These are phyloP conservation scores for Stachybotrys echinatus DNA, from an alignment of 2,329 filamentous ascomycete species.

Conservation along the genomic window DNA sequence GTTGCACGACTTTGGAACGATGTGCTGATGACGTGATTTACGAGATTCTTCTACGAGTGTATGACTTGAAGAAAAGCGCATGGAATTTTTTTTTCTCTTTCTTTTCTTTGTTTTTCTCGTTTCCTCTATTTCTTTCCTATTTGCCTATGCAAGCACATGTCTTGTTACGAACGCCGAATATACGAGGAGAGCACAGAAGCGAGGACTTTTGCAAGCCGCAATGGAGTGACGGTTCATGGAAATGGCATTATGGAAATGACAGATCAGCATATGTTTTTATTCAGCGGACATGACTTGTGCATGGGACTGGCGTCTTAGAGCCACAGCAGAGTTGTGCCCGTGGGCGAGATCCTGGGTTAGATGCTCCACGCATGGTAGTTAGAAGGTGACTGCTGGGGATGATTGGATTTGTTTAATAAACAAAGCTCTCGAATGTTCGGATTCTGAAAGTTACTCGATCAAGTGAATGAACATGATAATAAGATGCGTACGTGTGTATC, in stretches of 20 bases:
- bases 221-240: slow-evolving; percentile 22
- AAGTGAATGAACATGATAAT: too few relatives aligned
- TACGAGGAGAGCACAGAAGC: not conserved
- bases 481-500: too few relatives aligned
- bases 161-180: not conserved
- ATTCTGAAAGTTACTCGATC: too few relatives aligned
- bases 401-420: not conserved
- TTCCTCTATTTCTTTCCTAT: not conserved
- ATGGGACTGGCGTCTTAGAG: slow-evolving; percentile 21
- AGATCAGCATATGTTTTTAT: slow-evolving; percentile 17
- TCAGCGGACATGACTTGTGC: slow-evolving; percentile 16
- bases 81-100: slow-evolving; percentile 17
- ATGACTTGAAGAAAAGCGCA: slow-evolving; percentile 35
- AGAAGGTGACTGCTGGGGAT: not conserved
- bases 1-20: slow-evolving; percentile 23
- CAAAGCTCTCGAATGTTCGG: too few relatives aligned
- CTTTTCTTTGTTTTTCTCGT: slow-evolving; percentile 14
- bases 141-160: not conserved
- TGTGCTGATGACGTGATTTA: slow-evolving; percentile 29
- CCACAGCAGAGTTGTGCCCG: slow-evolving; percentile 16
- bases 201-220: not conserved
- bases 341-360: not conserved
- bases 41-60: slow-evolving; percentile 34
- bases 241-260: slow-evolving; percentile 20
- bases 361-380: slow-evolving; percentile 10